These are phyloP conservation scores for Suhomyces kunorum DNA, from an alignment of 1,139 yeast genomes.

Conservation along the genomic window DNA sequence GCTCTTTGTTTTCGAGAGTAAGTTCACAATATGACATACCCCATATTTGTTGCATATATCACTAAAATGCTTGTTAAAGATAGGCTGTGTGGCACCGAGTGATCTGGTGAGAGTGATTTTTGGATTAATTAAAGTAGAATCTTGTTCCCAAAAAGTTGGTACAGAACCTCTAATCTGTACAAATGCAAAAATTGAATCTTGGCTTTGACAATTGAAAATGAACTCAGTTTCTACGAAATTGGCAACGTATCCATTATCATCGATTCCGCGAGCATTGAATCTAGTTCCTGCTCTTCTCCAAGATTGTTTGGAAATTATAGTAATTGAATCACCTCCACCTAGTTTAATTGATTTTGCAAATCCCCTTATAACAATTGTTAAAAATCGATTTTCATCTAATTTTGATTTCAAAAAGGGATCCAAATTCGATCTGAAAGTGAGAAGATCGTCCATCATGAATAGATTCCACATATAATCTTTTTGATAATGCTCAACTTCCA, in stretches of 20 bases:
- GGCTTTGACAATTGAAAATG: slow-evolving; percentile 41
- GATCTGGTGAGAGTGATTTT: slow-evolving; percentile 88
- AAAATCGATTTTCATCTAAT: slow-evolving; percentile 73
- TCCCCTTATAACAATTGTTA: slow-evolving; percentile 92
- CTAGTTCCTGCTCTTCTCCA: slow-evolving; percentile 97
- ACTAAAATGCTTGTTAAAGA: slow-evolving; percentile 80
- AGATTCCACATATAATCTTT: slow-evolving; percentile 96
- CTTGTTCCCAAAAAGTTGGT: slow-evolving; percentile 98
- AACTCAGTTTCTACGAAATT: slow-evolving; percentile 95
- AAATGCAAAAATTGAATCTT: slow-evolving; percentile 63
- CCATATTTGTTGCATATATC: slow-evolving; percentile 75
- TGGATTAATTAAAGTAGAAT: slow-evolving; percentile 76
- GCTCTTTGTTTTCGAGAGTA: slow-evolving; percentile 71
- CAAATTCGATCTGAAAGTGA: slow-evolving; percentile 70
- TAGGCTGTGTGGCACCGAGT: slow-evolving; percentile 87
- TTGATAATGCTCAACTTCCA: slow-evolving; percentile 55
- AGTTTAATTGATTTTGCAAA: slow-evolving; percentile 80
- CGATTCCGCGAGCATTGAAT: slow-evolving; percentile 90
- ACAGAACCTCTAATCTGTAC: slow-evolving; percentile 92
- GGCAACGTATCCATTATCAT: slow-evolving; percentile 93
- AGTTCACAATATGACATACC: slow-evolving; percentile 79
- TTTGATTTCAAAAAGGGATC: slow-evolving; percentile 57
- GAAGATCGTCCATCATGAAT: slow-evolving; percentile 82
- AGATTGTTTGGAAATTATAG: slow-evolving; percentile 87
- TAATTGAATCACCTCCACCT: slow-evolving; percentile 58